Conservation (phyloP, 2,329 filamentous ascomycete species). For the Colletotrichum sidae region DNA sequence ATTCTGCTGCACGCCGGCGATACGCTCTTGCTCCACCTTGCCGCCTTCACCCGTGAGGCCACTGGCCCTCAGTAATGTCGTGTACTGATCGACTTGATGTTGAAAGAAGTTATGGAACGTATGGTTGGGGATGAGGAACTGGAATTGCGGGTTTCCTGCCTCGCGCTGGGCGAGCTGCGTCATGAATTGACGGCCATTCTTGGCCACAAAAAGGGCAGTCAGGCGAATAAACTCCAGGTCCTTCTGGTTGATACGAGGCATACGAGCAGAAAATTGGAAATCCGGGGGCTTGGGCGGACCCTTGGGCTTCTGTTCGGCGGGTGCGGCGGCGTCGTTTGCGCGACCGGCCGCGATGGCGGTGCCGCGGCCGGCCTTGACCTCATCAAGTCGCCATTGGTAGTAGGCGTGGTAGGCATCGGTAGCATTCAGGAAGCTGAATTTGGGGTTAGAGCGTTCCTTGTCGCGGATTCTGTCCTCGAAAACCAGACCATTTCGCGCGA, state of each 20-base stretch:
- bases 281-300: conserved; percentile 87
- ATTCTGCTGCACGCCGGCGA: conserved; percentile 79
- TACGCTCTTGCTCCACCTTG: conserved; percentile 77
- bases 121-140: conserved; percentile 95
- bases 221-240: conserved; percentile 81
- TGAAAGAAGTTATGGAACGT: conserved; percentile 97
- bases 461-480: conserved; percentile 89
- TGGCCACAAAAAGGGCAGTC: conserved; percentile 91
- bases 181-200: conserved; percentile 92
- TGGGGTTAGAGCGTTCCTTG: conserved; percentile 86
- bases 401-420: conserved; percentile 88
- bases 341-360: conserved; percentile 82
- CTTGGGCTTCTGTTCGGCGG: conserved; percentile 72
- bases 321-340: conserved; percentile 69
- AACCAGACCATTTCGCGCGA: conserved; percentile 74
- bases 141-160: conserved; percentile 91
- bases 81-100: conserved; percentile 92
- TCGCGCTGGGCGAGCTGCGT: conserved; percentile 90
- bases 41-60: conserved; percentile 75
- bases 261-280: conserved; percentile 93
- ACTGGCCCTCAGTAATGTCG: conserved; percentile 76
- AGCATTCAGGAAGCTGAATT: conserved; percentile 87
- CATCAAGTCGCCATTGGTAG: conserved; percentile 90
- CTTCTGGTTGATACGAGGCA: conserved; percentile 96
- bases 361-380: conserved; percentile 86